A percentile compares a stretch with the other conserved stretches of the same genome.
Conservation (phyloP, 2,329 filamentous ascomycete species). For the Camillea tinctor region DNA sequence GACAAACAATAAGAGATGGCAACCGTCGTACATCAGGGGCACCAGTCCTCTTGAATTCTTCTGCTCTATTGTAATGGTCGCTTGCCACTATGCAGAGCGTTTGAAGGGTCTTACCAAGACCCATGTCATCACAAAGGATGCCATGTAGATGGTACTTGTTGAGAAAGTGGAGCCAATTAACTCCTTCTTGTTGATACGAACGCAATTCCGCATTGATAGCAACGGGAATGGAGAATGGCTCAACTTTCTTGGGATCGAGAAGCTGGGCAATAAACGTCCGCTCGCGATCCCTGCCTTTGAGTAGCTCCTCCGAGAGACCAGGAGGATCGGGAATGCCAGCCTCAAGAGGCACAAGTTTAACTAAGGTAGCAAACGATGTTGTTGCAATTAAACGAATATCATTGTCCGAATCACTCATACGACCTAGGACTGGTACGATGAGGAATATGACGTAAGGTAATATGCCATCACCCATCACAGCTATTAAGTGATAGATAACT, state of each 20-base stretch:
- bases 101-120: slow-evolving; percentile 94
- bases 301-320: slow-evolving; percentile 81
- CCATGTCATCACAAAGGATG: slow-evolving; percentile 99
- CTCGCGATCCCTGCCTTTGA: slow-evolving; percentile 89
- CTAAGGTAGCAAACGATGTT: slow-evolving; percentile 93
- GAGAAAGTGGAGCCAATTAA: slow-evolving; percentile 97
- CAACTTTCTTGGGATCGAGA: slow-evolving; percentile 94
- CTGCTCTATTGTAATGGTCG: slow-evolving; percentile 89
- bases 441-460: slow-evolving; percentile 98
- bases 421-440: slow-evolving; percentile 91
- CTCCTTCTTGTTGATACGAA: slow-evolving; percentile 96
- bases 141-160: slow-evolving; percentile 98
- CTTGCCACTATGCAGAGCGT: slow-evolving; percentile 97
- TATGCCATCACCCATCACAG: slow-evolving; percentile 96
- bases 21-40: slow-evolving; percentile 75
- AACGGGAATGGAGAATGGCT: slow-evolving; percentile 89
- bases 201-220: slow-evolving; percentile 95
- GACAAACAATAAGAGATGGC: slow-evolving; percentile 92
- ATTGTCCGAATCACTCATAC: slow-evolving; percentile 98
- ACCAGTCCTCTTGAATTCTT: slow-evolving; percentile 82
- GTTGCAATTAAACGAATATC: slow-evolving; percentile 93
- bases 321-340: slow-evolving; percentile 96
- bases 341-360: slow-evolving; percentile 95
- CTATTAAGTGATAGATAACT: slow-evolving; percentile 93
- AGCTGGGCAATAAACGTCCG: slow-evolving; percentile 96